Evolutionary conservation across 192 early-diverging fungal species (phyloP).

Genomic region (Rhizophagus prolifer): DNA sequence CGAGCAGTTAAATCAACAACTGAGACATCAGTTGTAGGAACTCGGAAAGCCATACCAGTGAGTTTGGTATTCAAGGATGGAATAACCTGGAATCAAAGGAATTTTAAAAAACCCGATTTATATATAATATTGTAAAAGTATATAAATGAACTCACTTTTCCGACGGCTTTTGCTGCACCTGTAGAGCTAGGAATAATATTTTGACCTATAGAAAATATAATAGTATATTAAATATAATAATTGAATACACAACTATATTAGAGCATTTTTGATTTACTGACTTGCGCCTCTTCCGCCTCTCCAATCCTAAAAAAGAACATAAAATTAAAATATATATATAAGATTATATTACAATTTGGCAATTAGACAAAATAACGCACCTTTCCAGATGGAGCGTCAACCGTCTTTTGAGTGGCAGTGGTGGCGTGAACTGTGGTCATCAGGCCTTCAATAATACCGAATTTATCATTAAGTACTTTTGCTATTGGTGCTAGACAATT

Average conservation of each 20-base stretch:
- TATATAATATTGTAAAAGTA: background rate
- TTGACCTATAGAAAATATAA: slow-evolving; percentile 43
- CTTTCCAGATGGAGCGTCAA: slow-evolving; percentile 95
- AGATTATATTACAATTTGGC: background rate
- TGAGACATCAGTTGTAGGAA: slow-evolving; percentile 89
- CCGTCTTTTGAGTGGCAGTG: slow-evolving; percentile 99
- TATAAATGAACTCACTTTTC: slow-evolving; percentile 54
- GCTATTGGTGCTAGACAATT: slow-evolving; percentile 98
- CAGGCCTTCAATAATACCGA: slow-evolving; percentile 93
- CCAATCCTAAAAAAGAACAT: slow-evolving; percentile 66
- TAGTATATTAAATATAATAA: background rate
- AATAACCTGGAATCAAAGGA: slow-evolving; percentile 55
- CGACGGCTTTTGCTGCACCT: slow-evolving; percentile 99
- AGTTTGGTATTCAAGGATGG: slow-evolving; percentile 93
- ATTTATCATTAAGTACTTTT: slow-evolving; percentile 95
- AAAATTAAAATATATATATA: background rate
- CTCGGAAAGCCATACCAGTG: slow-evolving; percentile 99
- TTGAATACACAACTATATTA: background rate
- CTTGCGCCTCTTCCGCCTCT: slow-evolving; percentile 94
- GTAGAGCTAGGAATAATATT: slow-evolving; percentile 99
- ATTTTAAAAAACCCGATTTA: background rate
- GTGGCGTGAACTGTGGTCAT: slow-evolving; percentile 99
- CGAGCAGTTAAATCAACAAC: slow-evolving; percentile 97
- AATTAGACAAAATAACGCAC: background rate
- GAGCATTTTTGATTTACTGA: slow-evolving; percentile 4